A percentile compares a stretch with the other conserved stretches of the same genome.
phyloP scores from a whole-genome alignment of 257 asterid species.

The Gardenia jasminoides region DNA sequence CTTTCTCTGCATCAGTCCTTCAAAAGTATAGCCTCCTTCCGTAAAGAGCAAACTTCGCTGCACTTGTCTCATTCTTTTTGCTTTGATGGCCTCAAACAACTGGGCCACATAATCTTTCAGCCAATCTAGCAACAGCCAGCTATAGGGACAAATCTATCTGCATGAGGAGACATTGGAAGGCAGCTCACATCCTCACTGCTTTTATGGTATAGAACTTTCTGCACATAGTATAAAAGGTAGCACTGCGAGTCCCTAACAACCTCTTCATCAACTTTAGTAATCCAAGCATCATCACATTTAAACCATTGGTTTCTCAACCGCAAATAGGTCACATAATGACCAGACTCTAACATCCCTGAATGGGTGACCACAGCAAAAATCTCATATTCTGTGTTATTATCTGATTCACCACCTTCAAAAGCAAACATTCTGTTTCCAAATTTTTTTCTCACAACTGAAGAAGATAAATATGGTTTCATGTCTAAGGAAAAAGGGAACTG shows the following conservation, averaged over 20 bases:
- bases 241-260: conserved; percentile 63
- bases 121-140: conserved; percentile 64
- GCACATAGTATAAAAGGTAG: conserved; percentile 63
- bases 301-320: conserved; percentile 64
- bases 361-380: conserved; percentile 78
- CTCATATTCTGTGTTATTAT: conserved; percentile 52
- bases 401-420: conserved; percentile 51
- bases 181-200: conserved; percentile 58
- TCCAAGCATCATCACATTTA: conserved; percentile 80
- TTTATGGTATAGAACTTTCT: conserved; percentile 43
- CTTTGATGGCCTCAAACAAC: background rate
- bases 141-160: conserved; percentile 58
- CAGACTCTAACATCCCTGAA: conserved; percentile 74
- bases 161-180: conserved; percentile 46
- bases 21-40: background rate
- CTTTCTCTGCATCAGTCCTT: background rate
- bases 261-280: conserved; percentile 64
- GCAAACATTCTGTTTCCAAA: conserved; percentile 55
- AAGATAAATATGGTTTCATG: conserved; percentile 67
- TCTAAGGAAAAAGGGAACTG: conserved; percentile 70
- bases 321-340: conserved; percentile 65
- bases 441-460: conserved; percentile 54
- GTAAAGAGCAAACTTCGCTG: background rate
- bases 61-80: background rate
- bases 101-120: background rate